Conservation (phyloP, 495 filamentous ascomycete genomes). For the Daldinia caldariorum region DNA sequence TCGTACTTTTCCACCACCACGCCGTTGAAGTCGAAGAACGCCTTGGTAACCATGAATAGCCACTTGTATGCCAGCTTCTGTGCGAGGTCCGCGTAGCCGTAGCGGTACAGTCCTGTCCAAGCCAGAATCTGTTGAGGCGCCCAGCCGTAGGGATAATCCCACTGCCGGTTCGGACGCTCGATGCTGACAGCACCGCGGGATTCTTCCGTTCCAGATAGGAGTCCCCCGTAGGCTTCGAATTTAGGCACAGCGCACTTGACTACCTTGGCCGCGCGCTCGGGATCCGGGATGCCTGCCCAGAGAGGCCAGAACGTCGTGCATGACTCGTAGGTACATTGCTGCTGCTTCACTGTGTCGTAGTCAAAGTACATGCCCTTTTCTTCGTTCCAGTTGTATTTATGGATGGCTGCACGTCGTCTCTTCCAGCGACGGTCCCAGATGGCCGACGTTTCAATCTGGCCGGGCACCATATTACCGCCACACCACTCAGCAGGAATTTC, state of each 20-base stretch:
- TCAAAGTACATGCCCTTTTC: constrained; percentile 95
- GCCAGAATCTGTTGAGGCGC: constrained; percentile 98
- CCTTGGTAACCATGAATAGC: constrained; percentile 96
- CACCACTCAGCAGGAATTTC: constrained; percentile 82
- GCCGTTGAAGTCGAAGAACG: constrained; percentile 96
- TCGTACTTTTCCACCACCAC: constrained; percentile 99
- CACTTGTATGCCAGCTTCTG: constrained; percentile 91
- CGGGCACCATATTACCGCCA: constrained; percentile 63
- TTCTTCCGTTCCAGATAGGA: constrained; percentile 88
- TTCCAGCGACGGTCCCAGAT: constrained; percentile 88
- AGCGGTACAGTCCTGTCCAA: constrained; percentile 89
- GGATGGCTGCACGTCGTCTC: constrained; percentile 79
- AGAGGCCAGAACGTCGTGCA: constrained; percentile 96
- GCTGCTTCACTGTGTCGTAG: constrained; percentile 83
- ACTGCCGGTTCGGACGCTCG: constrained; percentile 91
- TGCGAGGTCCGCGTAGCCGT: constrained; percentile 89
- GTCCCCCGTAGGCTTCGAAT: constrained; percentile 85
- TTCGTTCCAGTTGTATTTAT: constrained; percentile 91
- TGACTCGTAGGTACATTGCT: constrained; percentile 82
- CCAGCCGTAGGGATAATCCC: constrained; percentile 99
- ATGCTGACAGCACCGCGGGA: constrained; percentile 82
- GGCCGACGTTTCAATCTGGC: constrained; percentile 78
- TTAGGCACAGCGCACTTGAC: constrained; percentile 80
- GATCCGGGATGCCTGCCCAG: constrained; percentile 87
- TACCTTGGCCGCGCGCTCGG: constrained; percentile 79